Evolutionary conservation across 2,329 filamentous ascomycete genomes (phyloP).

Genomic region (Chrysoporthe puriensis): DNA sequence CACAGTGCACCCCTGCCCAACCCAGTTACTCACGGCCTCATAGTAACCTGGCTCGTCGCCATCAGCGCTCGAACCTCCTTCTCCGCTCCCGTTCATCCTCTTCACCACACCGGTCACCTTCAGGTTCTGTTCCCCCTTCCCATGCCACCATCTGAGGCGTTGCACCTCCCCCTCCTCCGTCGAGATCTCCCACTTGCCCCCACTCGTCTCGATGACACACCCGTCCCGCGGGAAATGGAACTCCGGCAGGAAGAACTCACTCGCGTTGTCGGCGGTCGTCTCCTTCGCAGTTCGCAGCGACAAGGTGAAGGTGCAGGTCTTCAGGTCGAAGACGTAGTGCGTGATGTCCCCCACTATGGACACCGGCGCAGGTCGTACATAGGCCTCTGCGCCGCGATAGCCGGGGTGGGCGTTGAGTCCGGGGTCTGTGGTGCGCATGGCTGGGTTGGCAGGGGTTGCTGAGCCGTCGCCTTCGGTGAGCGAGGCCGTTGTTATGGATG

Average conservation of each 20-base stretch:
- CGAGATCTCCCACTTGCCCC: slow-evolving; percentile 88
- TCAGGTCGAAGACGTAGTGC: slow-evolving; percentile 80
- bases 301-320: slow-evolving; percentile 76
- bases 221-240: slow-evolving; percentile 85
- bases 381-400: slow-evolving; percentile 89
- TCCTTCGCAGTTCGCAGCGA: slow-evolving; percentile 64
- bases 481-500: slow-evolving; percentile 61
- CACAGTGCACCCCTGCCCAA: slow-evolving; percentile 53
- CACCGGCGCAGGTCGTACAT: slow-evolving; percentile 82
- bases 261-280: slow-evolving; percentile 64
- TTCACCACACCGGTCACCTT: slow-evolving; percentile 75
- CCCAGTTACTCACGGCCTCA: slow-evolving; percentile 63
- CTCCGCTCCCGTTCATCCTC: slow-evolving; percentile 61
- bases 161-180: slow-evolving; percentile 72
- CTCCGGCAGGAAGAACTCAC: slow-evolving; percentile 83
- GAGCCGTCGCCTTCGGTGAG: slow-evolving; percentile 40
- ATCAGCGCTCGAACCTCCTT: slow-evolving; percentile 56
- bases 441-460: not conserved
- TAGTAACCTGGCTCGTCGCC: slow-evolving; percentile 80
- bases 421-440: slow-evolving; percentile 48
- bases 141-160: slow-evolving; percentile 90
- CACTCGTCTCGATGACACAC: slow-evolving; percentile 74
- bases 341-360: slow-evolving; percentile 72
- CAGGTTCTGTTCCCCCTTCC: slow-evolving; percentile 79
- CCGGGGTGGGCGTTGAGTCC: slow-evolving; percentile 69